Percentiles rank a stretch among this genome's conserved stretches.
phyloP scores from a whole-genome alignment of 2,329 filamentous ascomycete species.

The Fusarium fracticaudum region DNA sequence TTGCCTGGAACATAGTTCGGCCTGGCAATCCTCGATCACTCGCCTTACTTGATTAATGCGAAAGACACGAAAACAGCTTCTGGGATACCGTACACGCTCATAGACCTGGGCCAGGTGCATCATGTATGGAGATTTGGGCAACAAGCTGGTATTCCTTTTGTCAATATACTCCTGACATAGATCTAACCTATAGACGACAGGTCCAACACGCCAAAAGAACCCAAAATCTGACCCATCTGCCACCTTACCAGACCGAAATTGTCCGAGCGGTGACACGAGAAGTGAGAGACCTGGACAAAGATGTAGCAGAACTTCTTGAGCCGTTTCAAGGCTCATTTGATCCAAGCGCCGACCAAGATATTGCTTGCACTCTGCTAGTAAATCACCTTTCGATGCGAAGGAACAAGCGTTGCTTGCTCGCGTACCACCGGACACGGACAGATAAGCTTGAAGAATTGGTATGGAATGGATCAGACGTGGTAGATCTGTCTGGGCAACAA shows the following conservation, averaged over 20 bases:
- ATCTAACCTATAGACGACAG: conserved; percentile 55
- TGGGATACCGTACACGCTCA: background rate
- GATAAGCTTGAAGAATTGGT: conserved; percentile 94
- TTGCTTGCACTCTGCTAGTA: conserved; percentile 88
- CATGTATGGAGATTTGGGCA: conserved; percentile 90
- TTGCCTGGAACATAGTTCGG: conserved; percentile 1
- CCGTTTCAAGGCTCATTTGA: conserved; percentile 88
- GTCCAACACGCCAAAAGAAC: conserved; percentile 96
- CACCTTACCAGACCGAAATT: conserved; percentile 91
- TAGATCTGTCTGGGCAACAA: conserved; percentile 73
- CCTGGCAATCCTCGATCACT: background rate
- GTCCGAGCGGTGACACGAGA: conserved; percentile 89
- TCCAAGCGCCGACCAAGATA: conserved; percentile 81
- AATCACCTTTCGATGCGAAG: conserved; percentile 95
- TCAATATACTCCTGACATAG: background rate
- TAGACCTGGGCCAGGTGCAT: conserved; percentile 12
- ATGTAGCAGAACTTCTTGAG: conserved; percentile 80
- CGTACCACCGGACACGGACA: conserved; percentile 89
- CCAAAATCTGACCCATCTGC: conserved; percentile 84
- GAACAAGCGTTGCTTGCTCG: conserved; percentile 94
- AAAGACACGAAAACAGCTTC: background rate
- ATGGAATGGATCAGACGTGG: conserved; percentile 87
- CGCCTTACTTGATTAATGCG: background rate
- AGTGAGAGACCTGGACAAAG: conserved; percentile 91
- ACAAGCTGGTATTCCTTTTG: conserved; percentile 73